Evolutionary conservation across 2,329 filamentous ascomycete species (phyloP).

Genomic region (Diaporthe vexans): DNA sequence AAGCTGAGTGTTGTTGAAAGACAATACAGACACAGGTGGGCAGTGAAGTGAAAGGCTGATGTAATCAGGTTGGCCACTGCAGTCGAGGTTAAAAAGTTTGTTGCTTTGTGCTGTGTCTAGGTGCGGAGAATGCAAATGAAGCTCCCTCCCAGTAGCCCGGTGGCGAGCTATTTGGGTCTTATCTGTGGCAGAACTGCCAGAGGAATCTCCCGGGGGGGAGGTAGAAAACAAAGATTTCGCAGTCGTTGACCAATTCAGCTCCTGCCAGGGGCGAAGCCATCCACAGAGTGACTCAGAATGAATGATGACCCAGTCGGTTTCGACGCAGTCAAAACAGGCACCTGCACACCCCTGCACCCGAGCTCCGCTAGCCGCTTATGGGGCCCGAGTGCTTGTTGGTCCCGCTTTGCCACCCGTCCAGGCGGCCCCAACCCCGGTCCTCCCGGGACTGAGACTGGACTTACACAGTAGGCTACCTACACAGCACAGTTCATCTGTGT

Average conservation of each 20-base stretch:
- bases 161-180: slow-evolving; percentile 17
- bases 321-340: slow-evolving; percentile 25
- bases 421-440: background rate
- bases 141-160: background rate
- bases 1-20: slow-evolving; percentile 2
- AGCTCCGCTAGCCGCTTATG: slow-evolving; percentile 28
- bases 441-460: background rate
- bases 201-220: background rate
- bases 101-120: slow-evolving; percentile 10
- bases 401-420: slow-evolving; percentile 8
- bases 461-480: background rate
- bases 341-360: slow-evolving; percentile 20
- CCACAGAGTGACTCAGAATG: slow-evolving; percentile 32
- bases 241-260: slow-evolving; percentile 16
- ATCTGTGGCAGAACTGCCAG: slow-evolving; percentile 3
- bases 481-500: background rate
- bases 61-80: slow-evolving; percentile 25
- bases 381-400: slow-evolving; percentile 16
- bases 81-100: slow-evolving; percentile 4
- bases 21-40: slow-evolving; percentile 8
- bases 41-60: slow-evolving; percentile 16
- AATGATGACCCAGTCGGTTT: slow-evolving; percentile 4
- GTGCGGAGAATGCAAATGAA: background rate
- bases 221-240: slow-evolving; percentile 8
- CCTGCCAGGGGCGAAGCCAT: slow-evolving; percentile 18